Base-by-base conservation (phyloP, 352 stramenopile species). In the Pythium grandisporangium region DNA sequence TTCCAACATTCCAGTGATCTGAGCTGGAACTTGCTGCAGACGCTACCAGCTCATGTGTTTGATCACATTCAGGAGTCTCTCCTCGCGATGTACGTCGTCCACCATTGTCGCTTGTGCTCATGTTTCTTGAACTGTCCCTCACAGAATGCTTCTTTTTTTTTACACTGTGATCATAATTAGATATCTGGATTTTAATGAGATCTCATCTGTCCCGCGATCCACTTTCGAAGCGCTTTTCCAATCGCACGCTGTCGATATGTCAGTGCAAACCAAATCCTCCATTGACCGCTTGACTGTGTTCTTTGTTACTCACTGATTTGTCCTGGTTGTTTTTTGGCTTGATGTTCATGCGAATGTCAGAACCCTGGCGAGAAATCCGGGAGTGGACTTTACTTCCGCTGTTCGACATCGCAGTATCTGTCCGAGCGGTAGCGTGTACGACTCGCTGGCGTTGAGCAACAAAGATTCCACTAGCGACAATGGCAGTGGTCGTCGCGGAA, bases 1-100 rank as follows among this genome's bases (percentile, higher is more conserved):
- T n/a, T n/a, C n/a, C n/a, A n/a, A n/a, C n/a, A n/a, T n/a, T n/a
- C 11, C 41, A 85, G 71, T 10, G 69, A 85, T 34, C 4, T 83
- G 41, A 71, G 69, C 20, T 73, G 51, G 43, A 83, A 85, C 12
- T 65, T 57, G 3, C 45, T 85, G 21, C 53, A 63, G 7, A 83
- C 73, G 37, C 83, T 85, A 36, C 73, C 65, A n/a, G 43, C 62
- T 0, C 53, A 37, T 11, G 58, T 68, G 2, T 79, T 85, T 38
- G 53, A 61, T 23, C 57, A 63, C 2, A 61, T 83, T 37, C 54
- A 76, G 37, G 39, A 43, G 6, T 73, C 53, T 2, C 75, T 83
- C 42, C 33, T 68, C 33, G 47, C 21, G 13, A 77, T 85, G 72
- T 85, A 64, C 29, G 68, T 55, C 14, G 6, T 22, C 3, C 4